Percentiles rank a stretch among this genome's conserved stretches.
These are phyloP conservation scores for Penicillium sp. DNA, from an alignment of 2,329 filamentous ascomycete genomes.

Conservation along the genomic window DNA sequence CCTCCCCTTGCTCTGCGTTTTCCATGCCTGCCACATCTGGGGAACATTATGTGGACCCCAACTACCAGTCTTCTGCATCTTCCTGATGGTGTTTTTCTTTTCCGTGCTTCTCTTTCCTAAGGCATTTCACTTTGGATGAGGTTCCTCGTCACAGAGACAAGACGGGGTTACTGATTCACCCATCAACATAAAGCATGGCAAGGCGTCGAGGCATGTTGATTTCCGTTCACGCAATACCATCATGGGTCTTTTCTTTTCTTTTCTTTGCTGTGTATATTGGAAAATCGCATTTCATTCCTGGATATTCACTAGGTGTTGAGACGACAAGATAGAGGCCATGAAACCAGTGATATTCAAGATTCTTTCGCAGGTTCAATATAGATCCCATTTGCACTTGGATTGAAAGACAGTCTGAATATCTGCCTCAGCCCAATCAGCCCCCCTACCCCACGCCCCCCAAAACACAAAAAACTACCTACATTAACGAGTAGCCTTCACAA, in stretches of 20 bases:
- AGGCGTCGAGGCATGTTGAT: slow-evolving; percentile 29
- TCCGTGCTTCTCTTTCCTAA: not conserved
- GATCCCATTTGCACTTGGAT: too few relatives aligned
- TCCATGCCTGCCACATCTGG: too few relatives aligned
- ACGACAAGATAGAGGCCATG: too few relatives aligned
- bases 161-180: slow-evolving; percentile 11
- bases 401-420: too few relatives aligned
- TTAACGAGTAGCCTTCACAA: slow-evolving; percentile 19
- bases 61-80: too few relatives aligned
- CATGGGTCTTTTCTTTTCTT: slow-evolving; percentile 23
- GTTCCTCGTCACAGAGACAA: slow-evolving; percentile 10
- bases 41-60: too few relatives aligned
- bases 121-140: slow-evolving; percentile 1
- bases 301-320: not conserved
- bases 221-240: too few relatives aligned
- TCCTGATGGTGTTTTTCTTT: too few relatives aligned
- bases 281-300: not conserved
- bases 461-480: not conserved
- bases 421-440: not conserved
- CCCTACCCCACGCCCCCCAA: not conserved
- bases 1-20: too few relatives aligned
- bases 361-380: too few relatives aligned
- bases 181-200: slow-evolving; percentile 29
- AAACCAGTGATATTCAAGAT: too few relatives aligned
- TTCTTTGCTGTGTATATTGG: slow-evolving; percentile 16